phyloP scores from a whole-genome alignment of 805 yeast species.

The Yarrowia bubula region DNA sequence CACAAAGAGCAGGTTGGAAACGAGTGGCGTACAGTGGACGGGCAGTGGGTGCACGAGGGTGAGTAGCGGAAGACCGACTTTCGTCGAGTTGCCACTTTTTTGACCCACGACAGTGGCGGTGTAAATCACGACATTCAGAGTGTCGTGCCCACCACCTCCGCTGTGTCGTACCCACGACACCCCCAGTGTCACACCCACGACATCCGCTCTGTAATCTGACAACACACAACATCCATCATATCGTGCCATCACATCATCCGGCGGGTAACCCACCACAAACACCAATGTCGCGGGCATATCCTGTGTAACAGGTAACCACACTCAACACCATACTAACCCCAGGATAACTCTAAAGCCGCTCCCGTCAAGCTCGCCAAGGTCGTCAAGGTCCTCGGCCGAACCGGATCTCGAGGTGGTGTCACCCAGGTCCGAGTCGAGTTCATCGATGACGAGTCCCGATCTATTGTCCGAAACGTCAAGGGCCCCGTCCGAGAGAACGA shows the following conservation, averaged over 20 bases:
- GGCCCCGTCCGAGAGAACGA: constrained; percentile 98
- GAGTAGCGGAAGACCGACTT: not conserved
- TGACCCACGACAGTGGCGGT: not conserved
- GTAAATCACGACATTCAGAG: not conserved
- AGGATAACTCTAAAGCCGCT: constrained; percentile 31
- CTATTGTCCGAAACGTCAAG: constrained; percentile 95
- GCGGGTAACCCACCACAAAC: not conserved
- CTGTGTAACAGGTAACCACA: not conserved
- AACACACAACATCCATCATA: not conserved
- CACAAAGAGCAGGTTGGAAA: no score
- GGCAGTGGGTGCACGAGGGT: no score
- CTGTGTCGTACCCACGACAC: not conserved
- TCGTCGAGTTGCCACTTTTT: not conserved
- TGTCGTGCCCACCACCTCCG: not conserved
- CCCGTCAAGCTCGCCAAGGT: constrained; percentile 99
- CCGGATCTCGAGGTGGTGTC: constrained; percentile 99
- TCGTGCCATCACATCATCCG: not conserved
- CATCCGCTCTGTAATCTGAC: not conserved
- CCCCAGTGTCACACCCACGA: not conserved
- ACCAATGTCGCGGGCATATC: not conserved
- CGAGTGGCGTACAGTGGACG: no score
- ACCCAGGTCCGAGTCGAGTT: constrained; percentile 98
- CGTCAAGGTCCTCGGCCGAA: constrained; percentile 98
- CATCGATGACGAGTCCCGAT: constrained; percentile 92
- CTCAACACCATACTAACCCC: not conserved